These are phyloP conservation scores for Oryza officinalis DNA, from an alignment of 176 grass and related monocot species.

Conservation along the genomic window DNA sequence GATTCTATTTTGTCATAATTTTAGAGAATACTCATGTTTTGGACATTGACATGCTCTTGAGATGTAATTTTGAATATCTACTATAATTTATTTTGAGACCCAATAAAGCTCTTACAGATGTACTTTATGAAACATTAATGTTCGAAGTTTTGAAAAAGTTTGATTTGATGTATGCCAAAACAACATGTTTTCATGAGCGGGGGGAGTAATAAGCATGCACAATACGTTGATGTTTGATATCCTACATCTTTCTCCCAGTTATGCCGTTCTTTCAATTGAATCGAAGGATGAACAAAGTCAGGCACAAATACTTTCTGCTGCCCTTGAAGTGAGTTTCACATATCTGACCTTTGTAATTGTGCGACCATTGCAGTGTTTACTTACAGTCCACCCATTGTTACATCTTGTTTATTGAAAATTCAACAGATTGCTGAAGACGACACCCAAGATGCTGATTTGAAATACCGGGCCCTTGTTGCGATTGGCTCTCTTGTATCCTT, in stretches of 20 bases:
- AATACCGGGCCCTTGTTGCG: conserved; percentile 80
- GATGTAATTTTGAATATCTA: not conserved
- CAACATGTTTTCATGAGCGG: not conserved
- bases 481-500: conserved; percentile 97
- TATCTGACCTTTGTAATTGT: not conserved
- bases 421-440: conserved; percentile 86
- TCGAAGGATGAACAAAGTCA: conserved; percentile 87
- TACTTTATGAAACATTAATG: not conserved
- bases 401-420: conserved; percentile 41
- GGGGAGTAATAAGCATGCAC: not conserved
- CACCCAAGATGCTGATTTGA: conserved; percentile 74
- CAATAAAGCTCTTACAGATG: not conserved
- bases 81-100: not conserved
- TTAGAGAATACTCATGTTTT: not conserved
- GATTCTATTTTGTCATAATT: not conserved
- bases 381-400: conserved; percentile 11
- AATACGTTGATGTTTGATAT: conserved; percentile 10
- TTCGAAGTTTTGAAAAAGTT: not conserved
- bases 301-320: conserved; percentile 86
- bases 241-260: conserved; percentile 46
- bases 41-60: not conserved
- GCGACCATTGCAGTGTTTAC: not conserved
- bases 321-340: conserved; percentile 61
- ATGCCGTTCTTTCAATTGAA: conserved; percentile 84
- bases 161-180: not conserved